Percentiles rank a stretch among this genome's conserved stretches.
phyloP scores from a whole-genome alignment of 371 early-diverging fungal species.

The Haplosporangium sp. region DNA sequence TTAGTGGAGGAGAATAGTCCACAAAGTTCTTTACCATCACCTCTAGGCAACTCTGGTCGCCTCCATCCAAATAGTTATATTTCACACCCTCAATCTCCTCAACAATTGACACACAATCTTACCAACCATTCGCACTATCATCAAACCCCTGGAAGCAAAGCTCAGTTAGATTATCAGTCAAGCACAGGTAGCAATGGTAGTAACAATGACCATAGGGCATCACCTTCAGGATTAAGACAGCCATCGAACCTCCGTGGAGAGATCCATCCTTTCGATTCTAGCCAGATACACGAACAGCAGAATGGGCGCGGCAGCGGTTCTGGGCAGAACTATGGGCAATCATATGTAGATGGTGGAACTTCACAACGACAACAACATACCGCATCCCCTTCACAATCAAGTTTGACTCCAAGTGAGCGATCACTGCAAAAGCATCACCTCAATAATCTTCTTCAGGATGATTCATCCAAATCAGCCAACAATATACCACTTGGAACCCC shows the following conservation, averaged over 20 bases:
- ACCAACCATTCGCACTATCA: not conserved
- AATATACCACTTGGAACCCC: not conserved
- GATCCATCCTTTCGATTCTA: not conserved
- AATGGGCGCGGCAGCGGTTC: not conserved
- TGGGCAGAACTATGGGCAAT: not conserved
- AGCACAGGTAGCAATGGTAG: constrained; percentile 25
- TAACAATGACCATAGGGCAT: constrained; percentile 8
- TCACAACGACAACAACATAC: not conserved
- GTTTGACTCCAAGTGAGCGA: constrained; percentile 4
- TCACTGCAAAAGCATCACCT: constrained; percentile 15
- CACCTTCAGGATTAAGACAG: constrained; percentile 5
- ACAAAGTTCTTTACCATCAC: not conserved
- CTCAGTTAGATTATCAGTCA: constrained; percentile 16
- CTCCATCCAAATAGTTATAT: constrained; percentile 21
- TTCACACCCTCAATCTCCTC: constrained; percentile 16
- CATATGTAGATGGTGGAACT: constrained; percentile 1
- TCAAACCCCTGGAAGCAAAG: not conserved
- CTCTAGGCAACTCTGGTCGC: constrained; percentile 5
- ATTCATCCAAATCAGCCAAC: not conserved
- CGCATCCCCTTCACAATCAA: not conserved
- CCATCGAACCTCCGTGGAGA: constrained; percentile 9
- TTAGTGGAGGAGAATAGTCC: constrained; percentile 21
- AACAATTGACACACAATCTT: constrained; percentile 2
- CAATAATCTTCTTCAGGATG: constrained; percentile 17
- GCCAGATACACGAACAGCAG: constrained; percentile 6